Conservation (phyloP, 2,329 filamentous ascomycete genomes). For the Xylariales sp. region DNA sequence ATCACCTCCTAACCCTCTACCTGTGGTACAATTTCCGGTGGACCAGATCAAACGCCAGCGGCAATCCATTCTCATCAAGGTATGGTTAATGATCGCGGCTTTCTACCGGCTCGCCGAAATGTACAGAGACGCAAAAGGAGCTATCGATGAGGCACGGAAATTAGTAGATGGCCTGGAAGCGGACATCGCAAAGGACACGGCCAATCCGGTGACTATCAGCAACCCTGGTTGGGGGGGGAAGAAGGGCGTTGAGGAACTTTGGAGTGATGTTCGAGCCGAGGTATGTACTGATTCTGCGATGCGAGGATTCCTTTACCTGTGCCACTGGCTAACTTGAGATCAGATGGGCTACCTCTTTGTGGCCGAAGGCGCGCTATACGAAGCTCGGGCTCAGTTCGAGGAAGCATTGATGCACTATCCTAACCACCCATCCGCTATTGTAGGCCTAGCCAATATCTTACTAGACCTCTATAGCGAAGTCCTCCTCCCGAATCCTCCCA, state of each 20-base stretch:
- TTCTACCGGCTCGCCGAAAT: slow-evolving; percentile 81
- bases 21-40: slow-evolving; percentile 50
- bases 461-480: slow-evolving; percentile 77
- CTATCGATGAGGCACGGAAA: slow-evolving; percentile 75
- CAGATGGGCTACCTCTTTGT: slow-evolving; percentile 65
- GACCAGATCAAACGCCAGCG: slow-evolving; percentile 48
- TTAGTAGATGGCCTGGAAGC: slow-evolving; percentile 67
- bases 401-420: slow-evolving; percentile 72
- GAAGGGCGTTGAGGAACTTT: slow-evolving; percentile 77
- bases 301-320: not conserved
- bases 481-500: slow-evolving; percentile 54
- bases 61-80: slow-evolving; percentile 58
- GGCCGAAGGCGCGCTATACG: slow-evolving; percentile 57
- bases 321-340: not conserved
- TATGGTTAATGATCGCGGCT: slow-evolving; percentile 87
- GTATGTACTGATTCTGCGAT: slow-evolving; percentile 42
- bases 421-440: slow-evolving; percentile 74
- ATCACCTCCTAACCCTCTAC: slow-evolving; percentile 42
- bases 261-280: slow-evolving; percentile 79
- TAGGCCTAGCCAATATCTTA: slow-evolving; percentile 79
- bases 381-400: slow-evolving; percentile 75
- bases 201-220: slow-evolving; percentile 57
- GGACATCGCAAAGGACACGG: slow-evolving; percentile 58
- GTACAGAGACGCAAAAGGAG: slow-evolving; percentile 73
- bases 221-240: slow-evolving; percentile 71